Evolutionary conservation across 108 stramenopile species (phyloP), one percentile per base, ranked within the genome.

Genomic region (Mayamaea pseudoterrestris): DNA sequence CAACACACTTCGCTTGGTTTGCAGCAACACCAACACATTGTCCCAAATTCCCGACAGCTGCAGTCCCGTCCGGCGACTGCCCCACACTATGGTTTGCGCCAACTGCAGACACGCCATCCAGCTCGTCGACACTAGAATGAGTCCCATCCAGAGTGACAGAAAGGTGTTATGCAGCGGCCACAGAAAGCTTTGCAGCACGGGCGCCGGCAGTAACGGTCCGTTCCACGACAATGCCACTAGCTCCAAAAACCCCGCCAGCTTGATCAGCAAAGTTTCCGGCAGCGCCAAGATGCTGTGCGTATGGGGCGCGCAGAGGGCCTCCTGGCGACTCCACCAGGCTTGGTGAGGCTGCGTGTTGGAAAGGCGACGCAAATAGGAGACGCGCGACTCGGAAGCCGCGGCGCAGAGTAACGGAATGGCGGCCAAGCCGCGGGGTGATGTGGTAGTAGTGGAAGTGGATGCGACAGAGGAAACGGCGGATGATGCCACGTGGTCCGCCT

Each of bases 271-370:
- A 26, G 58, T 56, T 57, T 90, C 88, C 0, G 83, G 83, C 18
- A 75, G 36, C 8, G 74, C 65, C 6, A 63, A 44, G 0, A 80
- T 44, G 31, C 69, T 68, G 30, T 60, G 52, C 3, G 64, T 65
- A n/a, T n/a, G n/a, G 13, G 65, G 65, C 12, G 69, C 65, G 47
- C 78, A 82, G 12, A 90, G 61, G 0, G 80, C 66, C 48, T 85
- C 83, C 64, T 90, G 88, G 16, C 83, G 78, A 22, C 58, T 47
- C 88, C 88, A 90, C 88, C 88, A 90, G n/a, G 65, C 57, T 40
- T 63, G 53, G 3, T 26, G 25, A 7, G 30, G 20, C 12, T 16
- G 41, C 11, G 69, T 69, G 5, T 50, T 50, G 6, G 61, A 56
- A 44, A 90, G 41, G 1, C 88, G 61, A 21, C 74, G 61, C 44